Conservation (phyloP, 163 green algal genomes). For the Scenedesmus sp. region DNA sequence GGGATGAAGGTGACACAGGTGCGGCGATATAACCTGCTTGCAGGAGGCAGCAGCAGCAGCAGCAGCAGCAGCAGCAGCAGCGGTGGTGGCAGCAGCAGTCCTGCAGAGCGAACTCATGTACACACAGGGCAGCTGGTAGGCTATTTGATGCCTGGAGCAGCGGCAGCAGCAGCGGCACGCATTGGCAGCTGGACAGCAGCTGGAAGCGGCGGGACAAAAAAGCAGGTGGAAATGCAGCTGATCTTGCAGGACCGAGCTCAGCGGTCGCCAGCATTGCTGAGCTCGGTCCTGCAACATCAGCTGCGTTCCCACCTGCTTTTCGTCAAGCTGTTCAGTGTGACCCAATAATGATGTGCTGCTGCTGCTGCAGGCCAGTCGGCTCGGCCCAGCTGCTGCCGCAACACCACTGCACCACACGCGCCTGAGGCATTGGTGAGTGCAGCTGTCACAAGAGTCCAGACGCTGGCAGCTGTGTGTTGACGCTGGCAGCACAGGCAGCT, state of each 20-base stretch:
- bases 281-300: too few relatives aligned
- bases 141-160: conserved; percentile 64
- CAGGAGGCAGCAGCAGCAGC: neutral
- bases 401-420: neutral
- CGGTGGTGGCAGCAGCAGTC: neutral
- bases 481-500: neutral
- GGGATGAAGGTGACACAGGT: conserved; percentile 98
- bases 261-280: too few relatives aligned
- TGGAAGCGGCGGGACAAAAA: neutral
- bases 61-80: neutral
- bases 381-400: neutral
- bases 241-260: too few relatives aligned
- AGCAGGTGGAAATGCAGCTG: too few relatives aligned
- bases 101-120: conserved; percentile 46
- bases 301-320: too few relatives aligned
- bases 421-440: neutral
- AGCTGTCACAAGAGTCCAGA: neutral
- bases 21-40: conserved; percentile 78
- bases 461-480: neutral
- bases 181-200: neutral
- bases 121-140: conserved; percentile 72
- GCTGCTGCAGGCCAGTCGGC: neutral
- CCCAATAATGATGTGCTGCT: too few relatives aligned
- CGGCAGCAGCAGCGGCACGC: conserved; percentile 41
- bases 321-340: too few relatives aligned